Conservation (phyloP, 192 early-diverging fungal genomes). For the Umbelopsis ramanniana region DNA sequence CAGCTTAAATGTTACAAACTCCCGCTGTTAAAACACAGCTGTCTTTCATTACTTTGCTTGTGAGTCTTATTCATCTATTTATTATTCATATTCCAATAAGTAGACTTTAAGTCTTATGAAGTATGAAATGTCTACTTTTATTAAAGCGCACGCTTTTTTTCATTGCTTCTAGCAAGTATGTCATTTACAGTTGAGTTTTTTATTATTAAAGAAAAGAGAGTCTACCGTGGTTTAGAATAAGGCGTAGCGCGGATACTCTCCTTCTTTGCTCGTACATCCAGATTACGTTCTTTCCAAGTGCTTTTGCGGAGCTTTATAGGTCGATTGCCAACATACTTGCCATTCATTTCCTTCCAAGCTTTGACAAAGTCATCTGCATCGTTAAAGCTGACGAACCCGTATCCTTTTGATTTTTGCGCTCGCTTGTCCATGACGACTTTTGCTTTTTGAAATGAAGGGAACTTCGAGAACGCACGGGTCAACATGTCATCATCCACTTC, state of each 20-base stretch:
- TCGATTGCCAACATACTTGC: constrained; percentile 95
- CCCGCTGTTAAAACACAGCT: too few species aligned
- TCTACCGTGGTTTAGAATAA: constrained; percentile 35
- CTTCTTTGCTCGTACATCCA: constrained; percentile 63
- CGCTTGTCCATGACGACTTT: constrained; percentile 86
- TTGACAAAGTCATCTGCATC: constrained; percentile 90
- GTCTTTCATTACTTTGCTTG: too few species aligned
- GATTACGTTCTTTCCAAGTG: constrained; percentile 89
- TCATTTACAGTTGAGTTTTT: neutral
- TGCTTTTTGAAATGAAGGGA: constrained; percentile 79
- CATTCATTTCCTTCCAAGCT: constrained; percentile 96
- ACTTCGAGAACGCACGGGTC: constrained; percentile 82
- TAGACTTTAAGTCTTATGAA: too few species aligned
- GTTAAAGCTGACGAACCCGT: constrained; percentile 93
- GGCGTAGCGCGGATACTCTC: constrained; percentile 42
- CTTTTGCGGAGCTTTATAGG: constrained; percentile 95
- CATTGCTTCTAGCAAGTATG: neutral
- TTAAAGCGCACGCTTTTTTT: neutral
- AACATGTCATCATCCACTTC: constrained; percentile 89
- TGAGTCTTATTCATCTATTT: too few species aligned
- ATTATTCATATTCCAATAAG: too few species aligned
- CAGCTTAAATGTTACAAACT: too few species aligned
- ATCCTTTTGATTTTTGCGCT: constrained; percentile 87
- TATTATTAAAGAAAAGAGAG: neutral
- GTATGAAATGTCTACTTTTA: too few species aligned